Evolutionary conservation across 2,329 filamentous ascomycete genomes (phyloP).

Genomic region (Aureobasidium namibiae): DNA sequence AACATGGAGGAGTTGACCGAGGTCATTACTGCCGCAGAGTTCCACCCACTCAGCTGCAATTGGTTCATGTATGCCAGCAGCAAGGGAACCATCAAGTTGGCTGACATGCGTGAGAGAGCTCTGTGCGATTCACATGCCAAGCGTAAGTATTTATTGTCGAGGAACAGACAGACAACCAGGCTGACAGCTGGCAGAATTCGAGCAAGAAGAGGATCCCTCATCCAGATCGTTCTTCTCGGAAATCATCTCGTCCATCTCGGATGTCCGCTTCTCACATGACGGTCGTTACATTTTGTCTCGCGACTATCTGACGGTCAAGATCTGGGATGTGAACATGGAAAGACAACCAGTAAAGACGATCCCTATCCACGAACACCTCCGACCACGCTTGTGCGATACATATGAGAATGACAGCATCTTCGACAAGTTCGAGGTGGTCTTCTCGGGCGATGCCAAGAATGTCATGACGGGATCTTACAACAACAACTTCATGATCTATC

Average conservation of each 20-base stretch:
- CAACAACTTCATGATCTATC: conserved; percentile 99
- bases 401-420: conserved; percentile 99
- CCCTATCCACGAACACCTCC: conserved; percentile 93
- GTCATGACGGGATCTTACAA: conserved; percentile 99
- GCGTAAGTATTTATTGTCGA: conserved; percentile 48
- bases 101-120: conserved; percentile 95
- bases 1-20: conserved; percentile 99
- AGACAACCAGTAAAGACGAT: conserved; percentile 96
- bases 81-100: conserved; percentile 97
- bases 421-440: conserved; percentile 99
- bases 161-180: not conserved
- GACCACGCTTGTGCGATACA: conserved; percentile 89
- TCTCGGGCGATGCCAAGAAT: conserved; percentile 95
- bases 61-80: conserved; percentile 99
- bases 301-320: conserved; percentile 98
- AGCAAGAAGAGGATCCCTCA: conserved; percentile 95
- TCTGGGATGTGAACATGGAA: conserved; percentile 99
- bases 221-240: conserved; percentile 99
- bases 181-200: conserved; percentile 62
- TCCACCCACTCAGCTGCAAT: conserved; percentile 94
- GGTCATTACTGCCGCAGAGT: conserved; percentile 96
- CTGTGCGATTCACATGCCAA: conserved; percentile 94
- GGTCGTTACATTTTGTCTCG: conserved; percentile 94
- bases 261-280: conserved; percentile 94
- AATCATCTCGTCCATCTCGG: conserved; percentile 98